These are phyloP conservation scores for Wickerhamomyces hampshirensis DNA, from an alignment of 805 yeast genomes.

Conservation along the genomic window DNA sequence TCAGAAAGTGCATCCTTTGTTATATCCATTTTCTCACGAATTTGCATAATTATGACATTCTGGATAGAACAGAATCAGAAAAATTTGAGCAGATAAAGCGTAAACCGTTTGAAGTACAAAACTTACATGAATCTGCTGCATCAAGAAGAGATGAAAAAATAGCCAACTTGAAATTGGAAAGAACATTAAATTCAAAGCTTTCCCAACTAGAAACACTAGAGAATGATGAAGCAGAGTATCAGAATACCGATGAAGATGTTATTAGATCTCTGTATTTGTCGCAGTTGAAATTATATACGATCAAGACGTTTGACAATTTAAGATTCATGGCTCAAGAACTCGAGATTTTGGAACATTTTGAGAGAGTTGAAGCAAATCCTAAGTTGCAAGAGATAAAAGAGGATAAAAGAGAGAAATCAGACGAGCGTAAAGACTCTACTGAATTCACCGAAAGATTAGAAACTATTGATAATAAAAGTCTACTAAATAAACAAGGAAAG, in stretches of 20 bases:
- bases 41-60: conserved; percentile 40
- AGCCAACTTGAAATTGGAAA: conserved; percentile 57
- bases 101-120: conserved; percentile 30
- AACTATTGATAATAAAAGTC: conserved; percentile 36
- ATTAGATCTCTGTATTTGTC: conserved; percentile 51
- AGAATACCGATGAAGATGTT: conserved; percentile 56
- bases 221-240: conserved; percentile 27
- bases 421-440: conserved; percentile 27
- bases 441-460: conserved; percentile 67
- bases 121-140: conserved; percentile 32
- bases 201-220: conserved; percentile 33
- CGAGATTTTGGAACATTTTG: conserved; percentile 51
- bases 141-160: conserved; percentile 66
- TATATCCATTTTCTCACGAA: conserved; percentile 42
- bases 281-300: conserved; percentile 46
- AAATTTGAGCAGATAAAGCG: conserved; percentile 32
- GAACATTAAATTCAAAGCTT: conserved; percentile 43
- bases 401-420: conserved; percentile 9
- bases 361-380: conserved; percentile 19
- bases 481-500: conserved; percentile 69
- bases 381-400: conserved; percentile 19
- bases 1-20: conserved; percentile 39
- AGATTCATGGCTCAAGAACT: conserved; percentile 63
- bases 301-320: conserved; percentile 50
- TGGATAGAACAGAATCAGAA: conserved; percentile 32